These are phyloP conservation scores for Starmera amethionina DNA, from an alignment of 805 yeast genomes.

Conservation along the genomic window DNA sequence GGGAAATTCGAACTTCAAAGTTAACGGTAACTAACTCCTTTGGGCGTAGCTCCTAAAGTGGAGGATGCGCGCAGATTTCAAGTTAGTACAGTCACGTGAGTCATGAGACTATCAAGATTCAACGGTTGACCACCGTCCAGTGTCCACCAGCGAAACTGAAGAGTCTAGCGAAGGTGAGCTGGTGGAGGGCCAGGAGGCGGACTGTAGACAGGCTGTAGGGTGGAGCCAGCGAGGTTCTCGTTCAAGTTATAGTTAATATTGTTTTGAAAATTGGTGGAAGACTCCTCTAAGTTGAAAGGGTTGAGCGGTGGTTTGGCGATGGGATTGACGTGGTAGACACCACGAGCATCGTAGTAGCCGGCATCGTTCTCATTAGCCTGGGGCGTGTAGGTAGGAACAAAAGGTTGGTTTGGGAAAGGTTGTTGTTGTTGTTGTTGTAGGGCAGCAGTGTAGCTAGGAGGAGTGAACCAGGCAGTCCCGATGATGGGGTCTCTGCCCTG, in stretches of 20 bases:
- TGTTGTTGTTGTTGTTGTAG: conserved; percentile 15
- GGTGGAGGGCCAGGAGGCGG: no score
- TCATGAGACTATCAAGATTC: no score
- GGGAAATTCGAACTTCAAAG: no score
- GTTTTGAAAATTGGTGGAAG: conserved; percentile 1
- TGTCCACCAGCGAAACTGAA: no score
- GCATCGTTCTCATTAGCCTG: conserved; percentile 62
- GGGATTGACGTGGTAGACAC: conserved; percentile 23
- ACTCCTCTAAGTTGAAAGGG: conserved; percentile 4
- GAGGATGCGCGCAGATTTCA: no score
- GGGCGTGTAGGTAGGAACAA: conserved; percentile 63
- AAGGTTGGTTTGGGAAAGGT: conserved; percentile 27
- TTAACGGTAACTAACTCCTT: no score
- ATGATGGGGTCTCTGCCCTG: conserved; percentile 46
- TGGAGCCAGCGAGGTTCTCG: no score
- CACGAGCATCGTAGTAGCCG: conserved; percentile 38
- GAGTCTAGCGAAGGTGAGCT: no score
- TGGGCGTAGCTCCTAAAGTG: no score
- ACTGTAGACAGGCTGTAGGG: no score
- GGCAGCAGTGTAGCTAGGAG: conserved; percentile 50
- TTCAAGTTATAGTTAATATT: background rate
- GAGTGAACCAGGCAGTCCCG: conserved; percentile 83
- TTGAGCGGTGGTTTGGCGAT: conserved; percentile 13
- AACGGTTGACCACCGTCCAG: no score
- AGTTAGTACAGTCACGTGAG: no score